Percentiles rank a stretch among this genome's conserved stretches.
Conservation (phyloP, 1,284 basidiomycete species). For the Apiotrichum akiyoshidainum region DNA sequence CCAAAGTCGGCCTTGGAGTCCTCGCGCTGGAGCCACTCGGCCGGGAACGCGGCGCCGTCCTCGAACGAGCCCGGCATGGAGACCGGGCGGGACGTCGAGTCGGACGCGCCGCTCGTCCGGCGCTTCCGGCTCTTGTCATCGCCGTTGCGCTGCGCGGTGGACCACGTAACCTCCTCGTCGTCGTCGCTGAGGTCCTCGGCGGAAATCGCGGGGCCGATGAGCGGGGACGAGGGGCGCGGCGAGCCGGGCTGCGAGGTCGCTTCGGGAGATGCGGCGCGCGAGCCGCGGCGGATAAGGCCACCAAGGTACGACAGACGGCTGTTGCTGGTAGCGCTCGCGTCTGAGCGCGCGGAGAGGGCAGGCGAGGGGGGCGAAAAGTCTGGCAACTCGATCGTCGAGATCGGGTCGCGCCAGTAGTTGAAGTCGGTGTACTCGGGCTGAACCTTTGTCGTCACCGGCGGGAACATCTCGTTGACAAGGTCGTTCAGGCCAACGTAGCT, state of each 20-base stretch:
- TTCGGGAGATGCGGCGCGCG: slow-evolving; percentile 34
- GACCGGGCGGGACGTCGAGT: slow-evolving; percentile 41
- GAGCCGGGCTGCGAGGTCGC: slow-evolving; percentile 17
- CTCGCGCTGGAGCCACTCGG: slow-evolving; percentile 22
- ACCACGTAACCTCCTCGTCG: slow-evolving; percentile 51
- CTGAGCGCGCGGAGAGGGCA: slow-evolving; percentile 84
- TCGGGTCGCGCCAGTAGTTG: slow-evolving; percentile 87
- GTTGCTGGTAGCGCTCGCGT: slow-evolving; percentile 62
- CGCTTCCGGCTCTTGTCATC: not conserved
- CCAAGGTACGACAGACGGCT: slow-evolving; percentile 64
- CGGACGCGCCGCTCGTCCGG: no score
- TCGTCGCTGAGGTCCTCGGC: slow-evolving; percentile 34
- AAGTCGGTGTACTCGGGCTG: slow-evolving; percentile 92
- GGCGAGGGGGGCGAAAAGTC: slow-evolving; percentile 82
- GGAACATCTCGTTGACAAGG: slow-evolving; percentile 98
- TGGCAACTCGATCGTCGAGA: slow-evolving; percentile 76
- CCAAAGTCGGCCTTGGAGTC: slow-evolving; percentile 7
- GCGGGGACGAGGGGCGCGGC: slow-evolving; percentile 47
- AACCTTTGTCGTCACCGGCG: slow-evolving; percentile 84
- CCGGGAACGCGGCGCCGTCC: slow-evolving; percentile 32
- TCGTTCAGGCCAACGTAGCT: slow-evolving; percentile 70
- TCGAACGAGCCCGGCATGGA: slow-evolving; percentile 75
- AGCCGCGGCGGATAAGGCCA: slow-evolving; percentile 57
- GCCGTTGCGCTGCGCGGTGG: slow-evolving; percentile 61
- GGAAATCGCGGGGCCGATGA: slow-evolving; percentile 42